Base-by-base conservation (phyloP, 2,329 filamentous ascomycete genomes). In the Fusarium stilboides region DNA sequence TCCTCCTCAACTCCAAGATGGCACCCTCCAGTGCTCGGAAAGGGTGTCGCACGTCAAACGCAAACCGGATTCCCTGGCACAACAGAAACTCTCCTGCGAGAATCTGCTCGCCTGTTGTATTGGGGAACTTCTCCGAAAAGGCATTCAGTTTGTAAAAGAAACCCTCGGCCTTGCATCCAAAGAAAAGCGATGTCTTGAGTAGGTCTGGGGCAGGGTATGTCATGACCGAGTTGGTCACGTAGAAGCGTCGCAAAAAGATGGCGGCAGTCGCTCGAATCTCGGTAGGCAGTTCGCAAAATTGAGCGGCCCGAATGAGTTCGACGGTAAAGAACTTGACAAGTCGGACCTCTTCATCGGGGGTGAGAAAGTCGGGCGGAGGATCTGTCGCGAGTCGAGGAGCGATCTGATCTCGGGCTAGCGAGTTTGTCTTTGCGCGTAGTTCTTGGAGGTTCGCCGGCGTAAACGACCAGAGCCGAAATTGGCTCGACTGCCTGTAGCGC, bases 191-290 rank as follows among this genome's bases (percentile, higher is more conserved):
- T 31, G 94, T 96, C 77, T 94, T 93, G 77, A 97, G 90, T 71
- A 98, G 92, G 68, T 94, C 91, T 66, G 93, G 92, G 0, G 94
- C 95, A 66, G 95, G 93, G 78, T 99, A 98, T 31, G 94, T 97
- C 93, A 98, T 97, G 75, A 94, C 89, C 40, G 93, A 97, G 81
- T 98, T 97, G 76, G 92, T 95, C 37, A 97, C 87, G 83, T 98
- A 99, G 86, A 99, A 98, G 60, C 96, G 92, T 57, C 93, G 92
- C 63, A 99, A 87, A 78, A 97, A 98, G 76, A 97, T 90, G 65
- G 95, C 92, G 5, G 94, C 93, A 8, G 94, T 97, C 6, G 80
- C 75, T 71, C 85, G 83, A 61, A 86, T 85, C 58, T 85, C 83
- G 68, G 84, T 85, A 8, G 83, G 82, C 42, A 86, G 77, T 34